Base-by-base conservation (phyloP, 2,329 filamentous ascomycete genomes). In the Trichoderma asperellum region DNA sequence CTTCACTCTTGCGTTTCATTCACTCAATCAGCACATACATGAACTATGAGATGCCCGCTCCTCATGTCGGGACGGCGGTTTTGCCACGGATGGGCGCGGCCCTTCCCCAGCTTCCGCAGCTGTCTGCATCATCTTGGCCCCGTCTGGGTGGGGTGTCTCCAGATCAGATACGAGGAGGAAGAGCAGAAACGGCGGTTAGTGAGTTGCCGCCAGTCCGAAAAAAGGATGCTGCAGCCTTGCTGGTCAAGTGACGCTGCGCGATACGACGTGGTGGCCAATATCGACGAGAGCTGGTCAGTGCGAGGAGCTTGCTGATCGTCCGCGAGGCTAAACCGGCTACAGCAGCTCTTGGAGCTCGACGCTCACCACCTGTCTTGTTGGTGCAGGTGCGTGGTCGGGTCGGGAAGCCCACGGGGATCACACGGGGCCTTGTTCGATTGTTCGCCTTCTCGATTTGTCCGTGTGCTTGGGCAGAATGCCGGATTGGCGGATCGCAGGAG, bases 191-290 rank as follows among this genome's bases (percentile, higher is more conserved):
- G 63, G 63, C 63, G 63, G 55, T 58, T 60, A 55, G 59, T 58
- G 67, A 59, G 53, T n/a, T 32, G 67, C 60, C 67, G 43, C 67
- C 68, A 69, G 53, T 65, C 68, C 68, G 18, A 69, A 65, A 63
- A 55, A 52, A 65, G 67, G 67, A 69, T 58, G 67, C 63, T 53
- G 67, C 67, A 64, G 68, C 49, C 59, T 60, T 52, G 56, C 47
- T 52, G 63, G 63, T 70, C 68, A 70, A 70, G 68, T 70, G 68
- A 67, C 63, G 55, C 55, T 59, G 63, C 63, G 63, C 63, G 40
- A 67, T 67, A 67, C 63, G 63, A 67, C 63, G 63, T 58, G 35
- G 29, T 64, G 49, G 61, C 34, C 34, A 64, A 64, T 56, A 56
- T 43, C 61, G 24, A 55, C 32, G n/a, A 55, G 21, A 32, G 32